These are phyloP conservation scores for Annulohypoxylon bovei DNA, from an alignment of 495 filamentous ascomycete genomes.

Conservation along the genomic window DNA sequence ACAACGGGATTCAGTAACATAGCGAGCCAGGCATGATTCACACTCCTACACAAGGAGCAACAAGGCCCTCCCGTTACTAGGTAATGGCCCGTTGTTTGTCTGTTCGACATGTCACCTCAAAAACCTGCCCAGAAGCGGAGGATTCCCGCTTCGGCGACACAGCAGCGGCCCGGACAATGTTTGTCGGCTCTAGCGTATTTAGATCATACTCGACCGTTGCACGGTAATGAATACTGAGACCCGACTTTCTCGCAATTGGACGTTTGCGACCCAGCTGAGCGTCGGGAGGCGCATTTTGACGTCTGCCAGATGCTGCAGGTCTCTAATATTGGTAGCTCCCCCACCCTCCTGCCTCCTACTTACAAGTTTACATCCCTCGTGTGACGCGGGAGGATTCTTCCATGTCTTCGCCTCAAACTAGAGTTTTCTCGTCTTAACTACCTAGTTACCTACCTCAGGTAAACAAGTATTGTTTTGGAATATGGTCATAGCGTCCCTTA, in stretches of 20 bases:
- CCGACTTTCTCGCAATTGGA: slow-evolving; percentile 2
- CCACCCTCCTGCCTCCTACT: neutral
- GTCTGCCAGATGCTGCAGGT: slow-evolving; percentile 20
- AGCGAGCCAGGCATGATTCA: neutral
- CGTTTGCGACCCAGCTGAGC: slow-evolving; percentile 18
- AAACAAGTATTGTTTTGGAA: neutral
- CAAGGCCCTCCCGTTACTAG: neutral
- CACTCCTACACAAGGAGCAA: neutral
- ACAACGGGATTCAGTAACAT: neutral
- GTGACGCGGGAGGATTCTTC: neutral
- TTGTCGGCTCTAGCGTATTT: neutral
- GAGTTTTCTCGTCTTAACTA: neutral
- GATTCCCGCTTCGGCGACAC: slow-evolving; percentile 1
- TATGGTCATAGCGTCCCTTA: neutral
- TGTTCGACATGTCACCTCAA: neutral
- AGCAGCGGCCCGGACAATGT: neutral
- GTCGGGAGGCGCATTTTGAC: neutral
- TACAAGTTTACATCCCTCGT: slow-evolving; percentile 7
- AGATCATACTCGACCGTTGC: slow-evolving; percentile 4
- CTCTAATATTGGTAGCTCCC: slow-evolving; percentile 12
- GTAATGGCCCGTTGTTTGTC: slow-evolving; percentile 2
- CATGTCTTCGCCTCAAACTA: neutral
- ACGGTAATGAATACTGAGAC: neutral
- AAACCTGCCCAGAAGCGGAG: neutral
- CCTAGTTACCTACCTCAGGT: neutral